Evolutionary conservation across 306 rosid species (phyloP), one percentile per base, ranked within the genome.

Genomic region (Dryas octopetala): DNA sequence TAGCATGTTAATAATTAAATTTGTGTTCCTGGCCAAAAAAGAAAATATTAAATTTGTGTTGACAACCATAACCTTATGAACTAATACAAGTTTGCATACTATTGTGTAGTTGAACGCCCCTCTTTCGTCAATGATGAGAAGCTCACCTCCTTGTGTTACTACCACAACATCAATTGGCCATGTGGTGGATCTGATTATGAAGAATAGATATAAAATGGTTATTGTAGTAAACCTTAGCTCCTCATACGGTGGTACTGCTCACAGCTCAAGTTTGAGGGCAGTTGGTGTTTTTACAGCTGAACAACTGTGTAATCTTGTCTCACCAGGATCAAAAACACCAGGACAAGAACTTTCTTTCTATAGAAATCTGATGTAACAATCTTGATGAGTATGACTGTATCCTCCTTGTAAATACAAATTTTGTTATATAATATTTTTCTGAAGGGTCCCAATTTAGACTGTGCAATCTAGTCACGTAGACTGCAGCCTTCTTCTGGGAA

Each of bases 121-220:
- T 3, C 76, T 92, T 74, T 83, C 92, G 73, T 80, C 85, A 17
- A 87, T 92, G 92, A 90, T 92, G 97, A 83, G 92, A 85, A 87
- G 92, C 50, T 90, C 88, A 23, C 91, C 93, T 77, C 94, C 97
- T 3, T 62, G 54, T 28, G 96, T 87, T 5, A 73, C 90, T 14
- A 85, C 79, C 5, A 66, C 80, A 1, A 83, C 91, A 70, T 80
- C 94, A 19, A 73, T 92, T 9, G 89, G 92, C 23, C 84, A 83
- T 59, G 97, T 90, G 48, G 85, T 86, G 59, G 85, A 92, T 84
- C 85, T 92, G 17, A 82, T 92, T 32, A 53, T 90, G 60, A 86
- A 78, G 74, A 84, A 87, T 80, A 78, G 84, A n/a, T 83, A 80
- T 32, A 80, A 80, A 59, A 83, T 87, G 91, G 80, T 92, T 16